Base-by-base conservation (phyloP, 805 yeast species). In the Ogataea degrootiae region DNA sequence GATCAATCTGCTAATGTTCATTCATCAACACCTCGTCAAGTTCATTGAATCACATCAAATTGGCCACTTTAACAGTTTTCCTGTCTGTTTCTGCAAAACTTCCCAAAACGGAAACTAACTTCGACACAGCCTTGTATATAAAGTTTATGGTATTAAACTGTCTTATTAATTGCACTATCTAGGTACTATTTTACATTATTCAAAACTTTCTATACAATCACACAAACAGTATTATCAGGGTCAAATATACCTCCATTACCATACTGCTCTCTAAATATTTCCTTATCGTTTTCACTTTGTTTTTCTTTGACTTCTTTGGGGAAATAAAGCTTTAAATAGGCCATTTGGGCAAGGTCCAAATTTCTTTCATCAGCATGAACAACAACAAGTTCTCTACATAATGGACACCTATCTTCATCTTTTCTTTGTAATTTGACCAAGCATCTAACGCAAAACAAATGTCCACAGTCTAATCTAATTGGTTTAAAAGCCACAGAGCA, bases 401-500 rank as follows among this genome's bases (percentile, higher is more conserved):
- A 67, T 1, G 94, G 94, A 61, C 94, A 85, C 52, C 76, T 75
- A 38, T 75, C 74, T 50, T 80, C 80, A 3, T 61, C 62, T 46
- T 77, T 73, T 45, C 85, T 72, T 62, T 85, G 86, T 53, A 85
- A 58, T 55, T 83, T 83, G 23, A 86, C 83, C 47, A 85, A 62
- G 56, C 94, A 85, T 42, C 91, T 66, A 3, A 85, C 80, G 61
- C 94, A 85, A 61, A 85, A 85, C 19, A 83, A 66, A 59, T 85
- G 94, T 1, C 75, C 75, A 62, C 94, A 85, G 9, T 63, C 66
- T 15, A 85, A 67, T 42, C 81, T 66, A 42, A 85, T 81, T 2
- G 94, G 94, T 56, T 84, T 83, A 66, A 75, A 85, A 0, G 90
- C 89, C 41, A 85, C 73, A 2, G 78, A 73, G 61, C 78, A 75